A percentile compares a stretch with the other conserved stretches of the same genome.
Conservation (phyloP, 441 rosid species). For the Syzygium syzygioides region DNA sequence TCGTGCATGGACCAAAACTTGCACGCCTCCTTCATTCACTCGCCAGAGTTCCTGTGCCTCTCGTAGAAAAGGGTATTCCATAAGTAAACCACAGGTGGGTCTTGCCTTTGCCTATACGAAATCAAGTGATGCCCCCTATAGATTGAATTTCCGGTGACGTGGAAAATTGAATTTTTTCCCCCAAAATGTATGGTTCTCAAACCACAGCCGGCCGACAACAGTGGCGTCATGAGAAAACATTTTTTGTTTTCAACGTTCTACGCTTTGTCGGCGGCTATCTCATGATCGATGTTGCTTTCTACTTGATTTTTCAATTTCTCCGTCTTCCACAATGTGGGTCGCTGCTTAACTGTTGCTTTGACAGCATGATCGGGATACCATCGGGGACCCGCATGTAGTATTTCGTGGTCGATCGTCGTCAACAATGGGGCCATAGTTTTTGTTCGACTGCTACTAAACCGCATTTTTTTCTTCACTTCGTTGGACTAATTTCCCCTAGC, state of each 20-base stretch:
- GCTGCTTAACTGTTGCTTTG: accelerated
- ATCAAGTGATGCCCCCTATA: background rate
- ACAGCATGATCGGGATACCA: background rate
- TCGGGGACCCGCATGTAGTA: background rate
- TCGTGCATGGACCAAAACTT: background rate
- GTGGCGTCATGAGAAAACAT: background rate
- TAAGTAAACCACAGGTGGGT: background rate
- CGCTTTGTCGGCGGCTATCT: background rate
- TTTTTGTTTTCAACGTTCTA: background rate
- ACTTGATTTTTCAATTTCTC: background rate
- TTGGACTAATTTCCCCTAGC: background rate
- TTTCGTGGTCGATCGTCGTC: background rate
- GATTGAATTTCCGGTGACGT: background rate
- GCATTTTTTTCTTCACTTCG: background rate
- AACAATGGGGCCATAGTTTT: background rate
- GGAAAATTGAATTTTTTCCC: background rate
- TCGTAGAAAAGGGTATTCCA: background rate
- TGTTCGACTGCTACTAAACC: background rate
- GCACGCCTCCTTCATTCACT: background rate
- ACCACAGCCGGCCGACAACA: background rate
- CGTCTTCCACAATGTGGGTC: background rate
- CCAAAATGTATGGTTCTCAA: background rate
- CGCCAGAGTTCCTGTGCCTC: background rate
- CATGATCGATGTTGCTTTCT: background rate
- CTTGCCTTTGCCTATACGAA: background rate